phyloP scores from a whole-genome alignment of 495 filamentous ascomycete species.

The Hypoxylon trugodes region DNA sequence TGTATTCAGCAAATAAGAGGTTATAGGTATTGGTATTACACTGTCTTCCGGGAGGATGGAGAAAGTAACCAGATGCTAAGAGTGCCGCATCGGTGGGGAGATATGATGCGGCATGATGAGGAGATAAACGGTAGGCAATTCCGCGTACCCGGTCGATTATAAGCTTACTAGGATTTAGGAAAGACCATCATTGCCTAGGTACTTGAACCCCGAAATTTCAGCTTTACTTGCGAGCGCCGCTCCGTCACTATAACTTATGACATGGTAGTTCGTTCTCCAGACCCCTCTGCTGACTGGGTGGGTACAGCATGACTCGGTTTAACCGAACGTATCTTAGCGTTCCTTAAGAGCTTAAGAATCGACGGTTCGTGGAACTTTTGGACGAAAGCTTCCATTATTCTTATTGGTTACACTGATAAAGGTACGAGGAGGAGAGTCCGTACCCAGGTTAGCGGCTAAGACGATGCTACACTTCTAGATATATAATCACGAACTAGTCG shows the following conservation, averaged over 20 bases:
- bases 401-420: conserved; percentile 9
- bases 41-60: neutral
- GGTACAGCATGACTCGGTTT: conserved; percentile 1
- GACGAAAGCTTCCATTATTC: neutral
- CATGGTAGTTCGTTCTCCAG: conserved; percentile 17
- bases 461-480: conserved; percentile 10
- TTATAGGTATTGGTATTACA: neutral
- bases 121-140: conserved; percentile 7
- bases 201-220: neutral
- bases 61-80: neutral
- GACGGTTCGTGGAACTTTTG: neutral
- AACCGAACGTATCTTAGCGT: conserved; percentile 1
- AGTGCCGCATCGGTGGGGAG: neutral
- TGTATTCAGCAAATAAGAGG: neutral
- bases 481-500: conserved; percentile 16
- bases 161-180: conserved; percentile 15
- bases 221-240: neutral
- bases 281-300: conserved; percentile 15
- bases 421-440: neutral
- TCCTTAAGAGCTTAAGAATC: neutral
- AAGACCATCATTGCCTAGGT: neutral
- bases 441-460: conserved; percentile 3
- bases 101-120: conserved; percentile 7
- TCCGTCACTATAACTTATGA: conserved; percentile 5
- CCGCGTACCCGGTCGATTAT: neutral